Evolutionary conservation across 768 basidiomycete species (phyloP).

Genomic region (Neoboletus brunneissimus): DNA sequence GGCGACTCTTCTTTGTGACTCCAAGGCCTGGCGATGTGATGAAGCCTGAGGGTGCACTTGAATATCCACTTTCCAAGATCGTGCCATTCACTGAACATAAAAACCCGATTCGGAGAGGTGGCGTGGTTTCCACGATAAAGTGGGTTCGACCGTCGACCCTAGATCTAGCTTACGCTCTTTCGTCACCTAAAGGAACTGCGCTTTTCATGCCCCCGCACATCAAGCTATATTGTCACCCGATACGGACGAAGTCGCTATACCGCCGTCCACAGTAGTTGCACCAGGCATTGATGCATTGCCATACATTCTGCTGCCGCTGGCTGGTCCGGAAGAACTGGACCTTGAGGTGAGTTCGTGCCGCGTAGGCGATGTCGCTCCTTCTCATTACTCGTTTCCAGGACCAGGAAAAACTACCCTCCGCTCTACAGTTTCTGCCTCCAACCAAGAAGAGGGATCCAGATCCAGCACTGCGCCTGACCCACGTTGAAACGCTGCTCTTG

Average conservation of each 20-base stretch:
- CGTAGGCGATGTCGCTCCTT: background rate
- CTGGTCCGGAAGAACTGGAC: constrained; percentile 94
- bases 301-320: constrained; percentile 83
- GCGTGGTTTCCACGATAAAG: constrained; percentile 88
- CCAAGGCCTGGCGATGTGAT: constrained; percentile 55
- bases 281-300: constrained; percentile 85
- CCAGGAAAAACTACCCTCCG: constrained; percentile 80
- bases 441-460: constrained; percentile 85
- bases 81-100: constrained; percentile 87
- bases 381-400: constrained; percentile 49
- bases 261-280: constrained; percentile 54
- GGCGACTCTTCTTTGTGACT: constrained; percentile 77
- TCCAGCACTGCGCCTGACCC: constrained; percentile 68
- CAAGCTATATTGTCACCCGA: constrained; percentile 70
- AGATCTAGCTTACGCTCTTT: constrained; percentile 9
- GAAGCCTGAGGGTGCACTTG: constrained; percentile 44
- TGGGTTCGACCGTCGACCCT: constrained; percentile 31
- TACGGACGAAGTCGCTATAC: constrained; percentile 48
- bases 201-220: constrained; percentile 68
- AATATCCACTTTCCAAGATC: constrained; percentile 82
- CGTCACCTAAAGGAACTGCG: constrained; percentile 60
- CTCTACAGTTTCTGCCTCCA: constrained; percentile 84
- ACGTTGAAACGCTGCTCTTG: constrained; percentile 86
- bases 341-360: constrained; percentile 59
- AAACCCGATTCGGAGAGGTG: constrained; percentile 82